Conservation (phyloP, 805 yeast genomes). For the Pichia gijzeniarum region DNA sequence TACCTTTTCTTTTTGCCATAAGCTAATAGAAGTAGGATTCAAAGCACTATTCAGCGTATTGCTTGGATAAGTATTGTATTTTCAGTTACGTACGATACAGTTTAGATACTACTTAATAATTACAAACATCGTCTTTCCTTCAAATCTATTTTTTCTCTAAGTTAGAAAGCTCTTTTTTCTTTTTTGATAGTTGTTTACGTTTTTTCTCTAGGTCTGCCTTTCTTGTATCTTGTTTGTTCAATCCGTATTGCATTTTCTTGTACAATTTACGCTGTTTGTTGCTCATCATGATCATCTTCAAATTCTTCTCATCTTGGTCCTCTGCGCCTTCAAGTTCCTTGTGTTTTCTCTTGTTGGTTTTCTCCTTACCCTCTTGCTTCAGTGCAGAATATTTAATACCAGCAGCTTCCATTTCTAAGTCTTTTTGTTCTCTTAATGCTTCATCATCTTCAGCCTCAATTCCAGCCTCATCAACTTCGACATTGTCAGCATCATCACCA, state of each 20-base stretch:
- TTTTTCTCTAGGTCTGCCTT: slow-evolving; percentile 61
- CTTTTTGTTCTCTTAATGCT: slow-evolving; percentile 62
- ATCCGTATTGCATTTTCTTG: slow-evolving; percentile 91
- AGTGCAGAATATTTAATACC: slow-evolving; percentile 74
- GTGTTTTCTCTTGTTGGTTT: slow-evolving; percentile 30
- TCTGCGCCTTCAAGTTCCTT: slow-evolving; percentile 46
- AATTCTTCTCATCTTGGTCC: slow-evolving; percentile 72
- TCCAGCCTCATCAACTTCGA: slow-evolving; percentile 44
- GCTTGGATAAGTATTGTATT: too few relatives aligned
- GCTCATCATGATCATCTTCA: slow-evolving; percentile 95
- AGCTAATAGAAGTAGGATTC: too few relatives aligned
- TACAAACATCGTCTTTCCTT: neutral
- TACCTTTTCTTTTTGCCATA: too few relatives aligned
- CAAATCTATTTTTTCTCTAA: neutral
- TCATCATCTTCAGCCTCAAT: slow-evolving; percentile 35
- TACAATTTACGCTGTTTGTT: slow-evolving; percentile 92
- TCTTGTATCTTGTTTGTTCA: slow-evolving; percentile 74
- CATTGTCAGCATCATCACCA: slow-evolving; percentile 49
- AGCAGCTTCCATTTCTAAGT: slow-evolving; percentile 83
- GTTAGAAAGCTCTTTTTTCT: slow-evolving; percentile 33
- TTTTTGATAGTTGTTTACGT: slow-evolving; percentile 63
- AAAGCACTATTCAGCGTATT: too few relatives aligned
- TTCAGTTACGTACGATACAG: neutral
- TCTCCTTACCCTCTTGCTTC: slow-evolving; percentile 21
- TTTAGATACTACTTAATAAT: neutral